A percentile compares a stretch with the other conserved stretches of the same genome.
These are phyloP conservation scores for Penicillium thymicola DNA, from an alignment of 2,329 filamentous ascomycete genomes.

Conservation along the genomic window DNA sequence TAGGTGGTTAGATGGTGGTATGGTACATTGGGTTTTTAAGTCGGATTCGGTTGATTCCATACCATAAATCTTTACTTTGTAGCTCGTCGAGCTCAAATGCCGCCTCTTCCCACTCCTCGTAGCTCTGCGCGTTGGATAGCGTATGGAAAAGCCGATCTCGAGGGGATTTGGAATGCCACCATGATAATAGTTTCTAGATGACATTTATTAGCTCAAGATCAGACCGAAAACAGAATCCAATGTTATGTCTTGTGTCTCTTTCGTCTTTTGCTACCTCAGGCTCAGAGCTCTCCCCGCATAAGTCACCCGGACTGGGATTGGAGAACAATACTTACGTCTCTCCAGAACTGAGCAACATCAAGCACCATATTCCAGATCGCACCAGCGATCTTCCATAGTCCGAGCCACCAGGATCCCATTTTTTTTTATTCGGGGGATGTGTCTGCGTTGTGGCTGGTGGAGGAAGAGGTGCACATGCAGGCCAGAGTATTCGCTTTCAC, in stretches of 20 bases:
- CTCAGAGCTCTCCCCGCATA: not conserved
- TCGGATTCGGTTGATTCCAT: not conserved
- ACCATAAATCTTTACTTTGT: slow-evolving; percentile 79
- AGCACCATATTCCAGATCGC: slow-evolving; percentile 57
- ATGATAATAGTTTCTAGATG: slow-evolving; percentile 63
- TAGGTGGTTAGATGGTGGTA: not conserved
- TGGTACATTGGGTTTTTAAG: not conserved
- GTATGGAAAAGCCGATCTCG: slow-evolving; percentile 64
- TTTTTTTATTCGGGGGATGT: slow-evolving; percentile 1
- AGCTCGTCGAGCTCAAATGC: slow-evolving; percentile 78
- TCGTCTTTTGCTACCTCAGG: not conserved
- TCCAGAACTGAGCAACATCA: slow-evolving; percentile 63
- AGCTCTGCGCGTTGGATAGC: slow-evolving; percentile 64
- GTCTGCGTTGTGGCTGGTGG: slow-evolving; percentile 3
- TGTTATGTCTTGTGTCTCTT: not conserved
- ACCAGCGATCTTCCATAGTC: slow-evolving; percentile 27
- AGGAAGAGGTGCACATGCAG: slow-evolving; percentile 1
- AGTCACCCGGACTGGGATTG: not conserved
- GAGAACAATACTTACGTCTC: slow-evolving; percentile 46
- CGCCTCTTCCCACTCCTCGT: slow-evolving; percentile 84
- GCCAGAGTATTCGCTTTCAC: slow-evolving; percentile 18
- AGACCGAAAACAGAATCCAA: not conserved
- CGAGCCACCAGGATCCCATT: slow-evolving; percentile 25
- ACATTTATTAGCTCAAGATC: not conserved
- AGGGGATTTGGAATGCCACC: slow-evolving; percentile 64